These are phyloP conservation scores for Fusarium nisikadoi DNA, from an alignment of 2,329 filamentous ascomycete genomes.

Conservation along the genomic window DNA sequence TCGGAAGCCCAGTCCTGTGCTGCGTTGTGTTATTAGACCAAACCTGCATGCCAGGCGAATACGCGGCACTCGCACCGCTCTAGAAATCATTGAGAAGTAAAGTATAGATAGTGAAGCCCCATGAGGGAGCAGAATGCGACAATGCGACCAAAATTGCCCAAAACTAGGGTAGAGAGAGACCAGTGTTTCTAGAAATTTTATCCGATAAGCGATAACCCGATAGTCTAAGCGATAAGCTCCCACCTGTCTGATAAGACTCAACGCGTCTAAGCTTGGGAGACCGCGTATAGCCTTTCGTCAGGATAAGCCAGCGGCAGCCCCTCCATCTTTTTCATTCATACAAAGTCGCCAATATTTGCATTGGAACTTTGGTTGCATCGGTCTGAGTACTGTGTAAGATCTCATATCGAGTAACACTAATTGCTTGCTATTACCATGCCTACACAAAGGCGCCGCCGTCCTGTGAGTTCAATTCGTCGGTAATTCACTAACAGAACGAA, in stretches of 20 bases:
- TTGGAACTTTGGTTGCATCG: not conserved
- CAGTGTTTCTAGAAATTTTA: conserved; percentile 38
- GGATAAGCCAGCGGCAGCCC: conserved; percentile 15
- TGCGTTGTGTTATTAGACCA: conserved; percentile 45
- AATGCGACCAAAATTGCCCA: conserved; percentile 9
- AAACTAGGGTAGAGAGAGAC: not conserved
- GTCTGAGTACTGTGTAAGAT: not conserved
- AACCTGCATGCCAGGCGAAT: conserved; percentile 50
- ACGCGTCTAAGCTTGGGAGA: conserved; percentile 20
- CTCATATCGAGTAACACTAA: not conserved
- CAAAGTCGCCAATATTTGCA: not conserved
- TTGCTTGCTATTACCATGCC: conserved; percentile 44
- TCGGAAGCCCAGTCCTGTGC: conserved; percentile 15
- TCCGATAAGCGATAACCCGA: conserved; percentile 43
- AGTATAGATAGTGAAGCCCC: conserved; percentile 13
- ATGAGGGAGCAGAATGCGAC: conserved; percentile 19
- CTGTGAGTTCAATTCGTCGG: conserved; percentile 41
- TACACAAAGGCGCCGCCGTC: conserved; percentile 48
- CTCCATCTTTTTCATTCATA: conserved; percentile 9
- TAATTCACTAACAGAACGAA: conserved; percentile 12
- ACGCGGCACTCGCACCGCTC: conserved; percentile 47
- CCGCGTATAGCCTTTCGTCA: conserved; percentile 29
- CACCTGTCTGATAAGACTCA: conserved; percentile 5
- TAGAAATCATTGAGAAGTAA: conserved; percentile 50
- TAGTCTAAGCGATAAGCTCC: conserved; percentile 30